Evolutionary conservation across 257 asterid species (phyloP).

Genomic region (Prunella vulgaris): DNA sequence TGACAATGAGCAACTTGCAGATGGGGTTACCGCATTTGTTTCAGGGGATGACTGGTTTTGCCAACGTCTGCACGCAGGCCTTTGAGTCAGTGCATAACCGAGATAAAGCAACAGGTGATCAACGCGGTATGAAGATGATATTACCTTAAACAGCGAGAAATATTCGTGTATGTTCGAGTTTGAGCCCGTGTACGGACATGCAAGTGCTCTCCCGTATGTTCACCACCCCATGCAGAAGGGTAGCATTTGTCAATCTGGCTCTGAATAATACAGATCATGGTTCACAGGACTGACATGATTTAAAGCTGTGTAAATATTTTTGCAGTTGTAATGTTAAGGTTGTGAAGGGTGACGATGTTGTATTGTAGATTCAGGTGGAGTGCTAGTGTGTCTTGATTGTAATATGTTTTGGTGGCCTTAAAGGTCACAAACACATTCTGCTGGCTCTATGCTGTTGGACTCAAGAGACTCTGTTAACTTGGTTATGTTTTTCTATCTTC

Average conservation of each 20-base stretch:
- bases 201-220: neutral
- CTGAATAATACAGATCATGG: neutral
- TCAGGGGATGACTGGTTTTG: constrained; percentile 79
- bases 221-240: neutral
- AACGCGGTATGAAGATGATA: constrained; percentile 52
- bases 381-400: neutral
- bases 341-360: constrained; percentile 2
- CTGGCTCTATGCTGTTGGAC: neutral
- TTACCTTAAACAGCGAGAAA: constrained; percentile 28
- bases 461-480: neutral
- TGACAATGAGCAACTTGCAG: constrained; percentile 74
- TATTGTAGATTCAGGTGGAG: constrained; percentile 14
- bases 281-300: neutral
- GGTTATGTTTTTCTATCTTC: neutral
- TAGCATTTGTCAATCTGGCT: neutral
- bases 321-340: constrained; percentile 19
- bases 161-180: neutral
- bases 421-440: neutral
- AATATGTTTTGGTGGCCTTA: neutral
- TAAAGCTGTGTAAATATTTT: neutral
- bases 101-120: constrained; percentile 40
- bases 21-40: constrained; percentile 83
- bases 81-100: constrained; percentile 72
- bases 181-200: neutral
- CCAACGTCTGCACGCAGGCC: constrained; percentile 63